phyloP scores from a whole-genome alignment of 768 basidiomycete species.

The Mycena chlorophos region DNA sequence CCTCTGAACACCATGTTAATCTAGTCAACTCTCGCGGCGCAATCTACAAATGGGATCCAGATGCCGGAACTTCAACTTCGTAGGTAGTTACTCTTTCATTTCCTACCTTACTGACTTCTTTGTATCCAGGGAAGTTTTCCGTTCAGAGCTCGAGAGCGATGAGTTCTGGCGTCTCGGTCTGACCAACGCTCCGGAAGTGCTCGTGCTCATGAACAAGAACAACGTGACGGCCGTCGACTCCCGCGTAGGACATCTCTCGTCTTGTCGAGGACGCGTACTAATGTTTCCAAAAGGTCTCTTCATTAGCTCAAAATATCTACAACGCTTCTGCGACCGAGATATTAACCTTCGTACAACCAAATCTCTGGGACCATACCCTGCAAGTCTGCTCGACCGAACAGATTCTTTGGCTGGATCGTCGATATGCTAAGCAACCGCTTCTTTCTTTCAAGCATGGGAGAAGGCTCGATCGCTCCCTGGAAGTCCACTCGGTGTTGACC shows the following conservation, averaged over 20 bases:
- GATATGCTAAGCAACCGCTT: conserved; percentile 57
- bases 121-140: not conserved
- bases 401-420: conserved; percentile 69
- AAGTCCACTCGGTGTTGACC: conserved; percentile 39
- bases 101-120: not conserved
- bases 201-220: conserved; percentile 50
- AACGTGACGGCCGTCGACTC: conserved; percentile 50
- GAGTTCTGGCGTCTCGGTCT: conserved; percentile 56
- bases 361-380: conserved; percentile 43
- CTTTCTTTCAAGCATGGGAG: conserved; percentile 63
- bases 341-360: conserved; percentile 57
- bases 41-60: conserved; percentile 48
- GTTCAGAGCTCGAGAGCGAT: conserved; percentile 22
- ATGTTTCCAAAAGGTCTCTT: not conserved
- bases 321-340: conserved; percentile 36
- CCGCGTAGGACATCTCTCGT: conserved; percentile 44
- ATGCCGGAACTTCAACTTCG: conserved; percentile 40
- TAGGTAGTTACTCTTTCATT: conserved; percentile 30
- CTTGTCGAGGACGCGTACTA: conserved; percentile 1
- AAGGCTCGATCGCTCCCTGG: conserved; percentile 58
- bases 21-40: conserved; percentile 52
- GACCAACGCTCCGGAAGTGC: conserved; percentile 35
- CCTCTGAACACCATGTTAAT: conserved; percentile 35
- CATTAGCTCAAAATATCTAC: conserved; percentile 39
- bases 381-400: conserved; percentile 61